Base-by-base conservation (phyloP, 331 rosid species). In the Quercus lobata region DNA sequence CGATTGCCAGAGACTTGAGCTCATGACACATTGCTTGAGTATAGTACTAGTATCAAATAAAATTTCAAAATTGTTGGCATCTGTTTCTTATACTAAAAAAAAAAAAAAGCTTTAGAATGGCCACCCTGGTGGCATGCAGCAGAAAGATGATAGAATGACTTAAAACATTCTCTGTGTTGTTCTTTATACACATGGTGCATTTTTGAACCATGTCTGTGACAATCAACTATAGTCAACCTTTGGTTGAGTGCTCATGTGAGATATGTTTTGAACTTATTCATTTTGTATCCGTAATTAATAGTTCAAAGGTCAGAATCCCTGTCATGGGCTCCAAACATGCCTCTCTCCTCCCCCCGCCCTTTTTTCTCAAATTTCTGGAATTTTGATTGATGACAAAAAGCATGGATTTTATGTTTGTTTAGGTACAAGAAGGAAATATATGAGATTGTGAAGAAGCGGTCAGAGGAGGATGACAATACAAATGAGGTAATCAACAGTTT, bases 341-440 rank as follows among this genome's bases (percentile, higher is more conserved):
- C 12, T 68, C 54, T 14, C 54, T 14, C 2, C 18, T 14, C 54
- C 54, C 5, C 54, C 17, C 18, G 16, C 52, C 49, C 16, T 8
- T 3, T 41, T 41, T 41, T 41, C 12, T 41, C 61, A 2, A 24
- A 41, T 60, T 75, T 32, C 18, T 25, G n/a, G 46, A 76, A 53
- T 34, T 22, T n/a, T 30, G 55, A 25, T 68, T 27, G 19, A 16
- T 53, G 22, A 34, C 29, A 27, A 19, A 49, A n/a, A 72, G 35
- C 52, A 44, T 49, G 17, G 10, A 44, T 62, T 80, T 69, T 76
- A 3, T 79, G 56, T 79, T 71, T 81, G 49, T 34, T 53, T 88
- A 92, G 98, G 80, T 86, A 89, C 89, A 96, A 96, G 85, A 93
- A 90, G 88, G 85, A 92, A 83, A 86, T 96, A 84, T 90, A 84